Evolutionary conservation across 441 rosid genomes (phyloP).

Genomic region (Pelargonium myrrhifolium): DNA sequence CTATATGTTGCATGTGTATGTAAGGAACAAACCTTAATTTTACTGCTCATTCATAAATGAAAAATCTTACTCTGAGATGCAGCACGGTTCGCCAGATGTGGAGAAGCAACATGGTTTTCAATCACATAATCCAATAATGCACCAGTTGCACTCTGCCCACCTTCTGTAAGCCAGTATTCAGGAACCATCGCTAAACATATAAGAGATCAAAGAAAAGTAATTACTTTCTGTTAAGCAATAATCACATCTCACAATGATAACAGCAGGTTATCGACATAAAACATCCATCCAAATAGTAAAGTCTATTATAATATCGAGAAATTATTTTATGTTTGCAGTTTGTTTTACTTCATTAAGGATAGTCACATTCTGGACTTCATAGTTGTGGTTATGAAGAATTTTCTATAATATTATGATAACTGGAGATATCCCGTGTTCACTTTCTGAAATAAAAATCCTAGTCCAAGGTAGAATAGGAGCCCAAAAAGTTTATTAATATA

Average conservation of each 20-base stretch:
- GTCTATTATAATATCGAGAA: neutral
- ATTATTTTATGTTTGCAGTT: neutral
- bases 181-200: slow-evolving; percentile 66
- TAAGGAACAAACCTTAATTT: slow-evolving; percentile 5
- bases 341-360: neutral
- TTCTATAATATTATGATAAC: too few species aligned
- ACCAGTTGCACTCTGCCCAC: slow-evolving; percentile 98
- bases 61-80: slow-evolving; percentile 64
- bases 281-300: neutral
- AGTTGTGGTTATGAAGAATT: too few species aligned
- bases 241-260: neutral
- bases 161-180: slow-evolving; percentile 94
- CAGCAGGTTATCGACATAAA: neutral
- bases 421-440: too few species aligned
- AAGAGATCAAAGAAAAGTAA: slow-evolving; percentile 11
- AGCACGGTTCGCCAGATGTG: slow-evolving; percentile 80
- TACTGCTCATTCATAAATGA: neutral
- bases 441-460: too few species aligned
- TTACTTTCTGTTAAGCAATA: neutral
- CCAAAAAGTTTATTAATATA: too few species aligned
- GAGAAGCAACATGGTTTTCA: slow-evolving; percentile 87
- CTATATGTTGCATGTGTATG: neutral
- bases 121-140: slow-evolving; percentile 75
- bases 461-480: too few species aligned
- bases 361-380: too few species aligned